A percentile compares a stretch with the other conserved stretches of the same genome.
phyloP scores from a whole-genome alignment of 441 rosid species.

The Pelargonium citronellum region DNA sequence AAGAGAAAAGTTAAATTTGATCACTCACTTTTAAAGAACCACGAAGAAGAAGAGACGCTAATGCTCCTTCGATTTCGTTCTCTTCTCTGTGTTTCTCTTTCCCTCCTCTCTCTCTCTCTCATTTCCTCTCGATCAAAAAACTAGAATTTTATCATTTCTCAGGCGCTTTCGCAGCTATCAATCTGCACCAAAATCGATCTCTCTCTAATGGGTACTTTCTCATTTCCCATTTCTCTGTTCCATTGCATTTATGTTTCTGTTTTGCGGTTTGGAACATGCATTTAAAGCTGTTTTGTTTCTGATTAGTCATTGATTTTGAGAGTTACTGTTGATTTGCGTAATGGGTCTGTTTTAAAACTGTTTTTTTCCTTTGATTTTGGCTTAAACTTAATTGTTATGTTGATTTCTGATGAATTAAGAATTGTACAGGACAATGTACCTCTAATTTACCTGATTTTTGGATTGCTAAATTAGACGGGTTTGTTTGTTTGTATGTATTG shows the following conservation, averaged over 20 bases:
- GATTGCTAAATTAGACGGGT: not conserved
- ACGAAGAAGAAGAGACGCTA: not conserved
- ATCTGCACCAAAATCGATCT: not conserved
- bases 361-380: not conserved
- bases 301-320: not conserved
- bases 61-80: constrained; percentile 7
- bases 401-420: not conserved
- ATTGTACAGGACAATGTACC: not conserved
- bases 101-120: not conserved
- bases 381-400: too few species aligned
- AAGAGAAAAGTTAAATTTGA: not conserved
- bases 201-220: not conserved
- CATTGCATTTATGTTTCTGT: not conserved
- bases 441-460: not conserved
- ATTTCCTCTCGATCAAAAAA: not conserved
- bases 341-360: not conserved
- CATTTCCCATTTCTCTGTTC: not conserved
- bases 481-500: not conserved
- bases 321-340: not conserved
- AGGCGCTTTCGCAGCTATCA: constrained; percentile 4
- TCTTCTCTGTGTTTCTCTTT: not conserved
- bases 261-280: not conserved
- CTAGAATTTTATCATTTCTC: not conserved
- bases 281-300: too few species aligned
- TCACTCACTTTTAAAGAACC: not conserved